Conservation (phyloP, 306 rosid species). For the Lupinus albus region DNA sequence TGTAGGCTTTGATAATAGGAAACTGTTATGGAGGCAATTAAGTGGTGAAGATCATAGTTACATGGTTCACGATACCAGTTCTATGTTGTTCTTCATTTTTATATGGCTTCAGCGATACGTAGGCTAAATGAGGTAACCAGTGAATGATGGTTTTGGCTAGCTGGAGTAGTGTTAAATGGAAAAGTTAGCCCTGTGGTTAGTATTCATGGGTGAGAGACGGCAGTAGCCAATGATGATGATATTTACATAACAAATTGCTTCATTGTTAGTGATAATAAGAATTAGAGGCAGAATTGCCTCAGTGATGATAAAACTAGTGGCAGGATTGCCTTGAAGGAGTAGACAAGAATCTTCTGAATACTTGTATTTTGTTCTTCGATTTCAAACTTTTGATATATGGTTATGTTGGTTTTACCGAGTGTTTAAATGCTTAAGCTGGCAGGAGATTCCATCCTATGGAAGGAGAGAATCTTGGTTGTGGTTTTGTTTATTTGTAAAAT, state of each 20-base stretch:
- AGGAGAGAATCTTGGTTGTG: too few relatives aligned
- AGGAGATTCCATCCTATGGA: background rate
- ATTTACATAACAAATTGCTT: background rate
- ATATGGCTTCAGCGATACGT: too few relatives aligned
- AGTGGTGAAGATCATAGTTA: constrained; percentile 13
- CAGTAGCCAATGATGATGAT: background rate
- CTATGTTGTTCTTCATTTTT: too few relatives aligned
- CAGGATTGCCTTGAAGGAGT: background rate
- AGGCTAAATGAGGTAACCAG: too few relatives aligned
- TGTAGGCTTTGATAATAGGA: constrained; percentile 19
- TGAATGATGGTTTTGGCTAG: constrained; percentile 1
- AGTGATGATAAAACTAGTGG: background rate
- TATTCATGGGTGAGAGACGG: constrained; percentile 3
- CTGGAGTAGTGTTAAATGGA: constrained; percentile 19
- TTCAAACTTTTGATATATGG: background rate
- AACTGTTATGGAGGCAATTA: constrained; percentile 17
- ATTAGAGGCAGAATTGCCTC: background rate
- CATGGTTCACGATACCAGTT: too few relatives aligned
- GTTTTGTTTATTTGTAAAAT: background rate
- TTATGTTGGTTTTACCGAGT: background rate
- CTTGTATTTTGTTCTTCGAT: background rate
- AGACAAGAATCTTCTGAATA: constrained; percentile 14
- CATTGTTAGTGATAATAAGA: constrained; percentile 9
- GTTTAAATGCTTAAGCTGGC: background rate
- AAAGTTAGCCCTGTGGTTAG: constrained; percentile 7